phyloP scores from a whole-genome alignment of 768 basidiomycete species.

The Trametes gibbosa region DNA sequence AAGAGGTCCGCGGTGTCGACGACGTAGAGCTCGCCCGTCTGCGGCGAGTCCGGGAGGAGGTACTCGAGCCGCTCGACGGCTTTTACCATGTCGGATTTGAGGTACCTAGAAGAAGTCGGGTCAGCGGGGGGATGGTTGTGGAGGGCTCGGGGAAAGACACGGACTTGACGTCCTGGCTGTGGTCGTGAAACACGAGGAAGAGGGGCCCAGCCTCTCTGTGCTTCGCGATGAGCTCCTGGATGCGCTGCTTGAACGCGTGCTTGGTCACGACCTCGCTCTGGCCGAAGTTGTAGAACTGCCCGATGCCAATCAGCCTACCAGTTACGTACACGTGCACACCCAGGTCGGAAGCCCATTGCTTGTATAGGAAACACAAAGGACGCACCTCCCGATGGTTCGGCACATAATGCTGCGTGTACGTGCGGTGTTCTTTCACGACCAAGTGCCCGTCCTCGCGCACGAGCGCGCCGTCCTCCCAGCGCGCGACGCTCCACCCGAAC shows the following conservation, averaged over 20 bases:
- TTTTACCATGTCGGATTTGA: constrained; percentile 48
- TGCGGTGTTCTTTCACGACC: constrained; percentile 62
- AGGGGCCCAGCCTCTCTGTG: constrained; percentile 52
- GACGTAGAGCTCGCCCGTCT: constrained; percentile 55
- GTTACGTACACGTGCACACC: no score
- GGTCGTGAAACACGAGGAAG: constrained; percentile 81
- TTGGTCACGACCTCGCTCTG: constrained; percentile 52
- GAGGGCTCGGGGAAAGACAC: constrained; percentile 16
- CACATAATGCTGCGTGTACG: constrained; percentile 64
- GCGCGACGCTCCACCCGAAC: constrained; percentile 70
- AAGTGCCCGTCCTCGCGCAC: constrained; percentile 60
- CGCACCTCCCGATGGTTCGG: constrained; percentile 47
- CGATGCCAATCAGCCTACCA: not conserved
- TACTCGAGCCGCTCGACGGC: constrained; percentile 53
- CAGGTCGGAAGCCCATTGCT: no score
- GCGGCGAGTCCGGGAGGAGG: constrained; percentile 54
- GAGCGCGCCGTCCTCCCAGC: constrained; percentile 55
- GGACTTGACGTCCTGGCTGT: constrained; percentile 73
- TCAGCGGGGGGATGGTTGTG: not conserved
- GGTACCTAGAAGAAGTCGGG: constrained; percentile 40
- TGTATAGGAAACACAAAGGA: no score
- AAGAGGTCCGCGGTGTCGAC: constrained; percentile 78
- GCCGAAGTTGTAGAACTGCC: constrained; percentile 68
- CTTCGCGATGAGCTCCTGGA: constrained; percentile 44
- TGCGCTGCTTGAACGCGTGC: constrained; percentile 47